Base-by-base conservation (phyloP, 1,284 basidiomycete species). In the Puccinia horiana region DNA sequence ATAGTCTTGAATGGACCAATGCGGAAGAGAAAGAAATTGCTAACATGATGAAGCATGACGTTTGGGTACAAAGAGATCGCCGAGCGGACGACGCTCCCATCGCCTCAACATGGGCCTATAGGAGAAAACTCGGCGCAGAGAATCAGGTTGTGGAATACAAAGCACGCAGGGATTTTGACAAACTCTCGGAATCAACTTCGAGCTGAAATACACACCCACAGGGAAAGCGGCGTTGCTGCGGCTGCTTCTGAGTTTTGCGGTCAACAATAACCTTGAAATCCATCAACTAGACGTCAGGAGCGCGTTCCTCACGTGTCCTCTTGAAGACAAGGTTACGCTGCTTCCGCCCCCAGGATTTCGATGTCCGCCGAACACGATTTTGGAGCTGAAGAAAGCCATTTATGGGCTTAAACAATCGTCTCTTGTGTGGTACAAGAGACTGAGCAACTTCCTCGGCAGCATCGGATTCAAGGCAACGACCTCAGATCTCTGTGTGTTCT, bases 241-340 rank as follows among this genome's bases (percentile, higher is more conserved):
- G 2, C 18, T 44, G 8, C 69, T 72, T 44, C 32, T 72, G 8
- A 9, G 8, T 44, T 47, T 72, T 20, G 35, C 69, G 44, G 40
- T 44, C n/a, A 42, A 26, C 40, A 72, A 72, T 12, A 72, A 72
- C 35, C 26, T 40, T 9, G 8, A 44, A 42, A 20, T 72, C 16
- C 69, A 72, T 44, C 69, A 72, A 72, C 16, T 72, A n/a, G 69
- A 69, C 65, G 37, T 69, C n/a, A 69, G 37, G 35, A 69, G 29
- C 23, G 65, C 65, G n/a, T n/a, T n/a, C 40, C 40, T 40, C 32
- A 44, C 42, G 6, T 52, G 49, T 52, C 49, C 49, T 23, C 18
- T 52, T 9, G 18, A 52, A 23, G 49, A 52, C 49, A 52, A 52
- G 18, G 49, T 52, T 18, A 52, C 56, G 4, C n/a, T 58, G 6